Percentiles rank a stretch among this genome's conserved stretches.
These are phyloP conservation scores for Butyriboletus loyo DNA, from an alignment of 768 basidiomycete genomes.

Conservation along the genomic window DNA sequence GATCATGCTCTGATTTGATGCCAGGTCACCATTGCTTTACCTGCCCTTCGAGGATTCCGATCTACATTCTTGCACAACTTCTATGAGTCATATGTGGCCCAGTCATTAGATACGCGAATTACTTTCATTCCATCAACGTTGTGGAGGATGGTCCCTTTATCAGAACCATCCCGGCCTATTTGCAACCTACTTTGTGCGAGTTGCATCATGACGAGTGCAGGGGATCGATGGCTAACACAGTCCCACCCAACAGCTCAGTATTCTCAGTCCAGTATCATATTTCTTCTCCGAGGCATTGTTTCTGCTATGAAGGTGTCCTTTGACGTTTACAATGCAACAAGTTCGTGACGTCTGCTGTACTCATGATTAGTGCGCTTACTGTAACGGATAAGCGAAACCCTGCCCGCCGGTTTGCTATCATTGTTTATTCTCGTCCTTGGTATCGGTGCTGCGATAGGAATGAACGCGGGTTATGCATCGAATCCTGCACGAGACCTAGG, in stretches of 20 bases:
- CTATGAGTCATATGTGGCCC: slow-evolving; percentile 54
- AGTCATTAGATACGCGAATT: slow-evolving; percentile 54
- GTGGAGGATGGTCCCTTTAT: slow-evolving; percentile 50
- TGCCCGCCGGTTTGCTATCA: slow-evolving; percentile 47
- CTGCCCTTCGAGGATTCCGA: slow-evolving; percentile 68
- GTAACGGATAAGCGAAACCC: slow-evolving; percentile 51
- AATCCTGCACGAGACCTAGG: slow-evolving; percentile 69
- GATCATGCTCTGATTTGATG: neutral
- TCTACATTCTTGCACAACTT: slow-evolving; percentile 56
- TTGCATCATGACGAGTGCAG: neutral
- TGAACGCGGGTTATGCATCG: slow-evolving; percentile 60
- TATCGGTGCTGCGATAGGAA: slow-evolving; percentile 51
- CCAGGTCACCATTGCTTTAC: slow-evolving; percentile 62
- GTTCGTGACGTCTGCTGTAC: slow-evolving; percentile 52
- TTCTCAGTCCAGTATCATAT: slow-evolving; percentile 38
- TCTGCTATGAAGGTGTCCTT: neutral
- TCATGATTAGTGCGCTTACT: slow-evolving; percentile 51
- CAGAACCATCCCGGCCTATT: slow-evolving; percentile 51
- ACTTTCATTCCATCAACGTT: slow-evolving; percentile 57
- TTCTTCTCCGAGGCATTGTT: slow-evolving; percentile 41
- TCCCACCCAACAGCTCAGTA: slow-evolving; percentile 22
- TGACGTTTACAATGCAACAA: slow-evolving; percentile 16
- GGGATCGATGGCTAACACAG: neutral
- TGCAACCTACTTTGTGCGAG: slow-evolving; percentile 51
- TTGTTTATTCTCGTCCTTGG: slow-evolving; percentile 56